Evolutionary conservation across 2,329 filamentous ascomycete genomes (phyloP), one percentile per base, ranked within the genome.

Genomic region (Cordyceps pruinosa): DNA sequence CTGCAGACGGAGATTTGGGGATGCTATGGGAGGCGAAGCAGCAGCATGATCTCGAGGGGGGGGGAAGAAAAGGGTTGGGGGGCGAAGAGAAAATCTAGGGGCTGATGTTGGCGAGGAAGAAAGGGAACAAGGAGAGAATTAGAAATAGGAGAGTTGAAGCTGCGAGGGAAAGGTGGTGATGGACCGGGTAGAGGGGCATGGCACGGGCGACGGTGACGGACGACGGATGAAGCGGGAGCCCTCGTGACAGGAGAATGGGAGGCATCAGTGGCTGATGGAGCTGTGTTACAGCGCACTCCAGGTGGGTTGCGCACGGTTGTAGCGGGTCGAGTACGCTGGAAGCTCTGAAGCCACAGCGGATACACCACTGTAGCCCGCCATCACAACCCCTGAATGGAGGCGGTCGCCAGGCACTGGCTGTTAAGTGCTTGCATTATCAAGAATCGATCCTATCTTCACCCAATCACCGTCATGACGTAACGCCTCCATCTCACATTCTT

Each of bases 221-320:
- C 32, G 26, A 17, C 52, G 52, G 52, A 55, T 55, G 42, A 47
- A 55, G 44, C 52, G 52, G 52, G 52, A 41, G 21, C 34, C 23
- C 41, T 46, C 52, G 44, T 56, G 42, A 48, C 44, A 35, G 34
- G 34, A 35, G 6, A 9, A 9, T 4, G 34, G 34, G 34, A 4
- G 13, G 7, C 13, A 35, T 35, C 4, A 13, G 13, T 9, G 34
- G 34, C 8, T 35, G 8, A 5, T 32, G 35, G 35, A 23, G 4
- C 21, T 21, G 15, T 30, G 10, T 52, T 34, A 32, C 37, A 52
- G 37, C 13, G 13, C 6, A 32, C n/a, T 42, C 6, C n/a, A 23
- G 49, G 49, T 5, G n/a, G 1, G 5, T 48, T 23, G 12, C 8
- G 9, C 4, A 8, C 6, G 21, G 21, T 5, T 37, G 3, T 30